Conservation (phyloP, 305 asterid species). For the Rubia balearica region DNA sequence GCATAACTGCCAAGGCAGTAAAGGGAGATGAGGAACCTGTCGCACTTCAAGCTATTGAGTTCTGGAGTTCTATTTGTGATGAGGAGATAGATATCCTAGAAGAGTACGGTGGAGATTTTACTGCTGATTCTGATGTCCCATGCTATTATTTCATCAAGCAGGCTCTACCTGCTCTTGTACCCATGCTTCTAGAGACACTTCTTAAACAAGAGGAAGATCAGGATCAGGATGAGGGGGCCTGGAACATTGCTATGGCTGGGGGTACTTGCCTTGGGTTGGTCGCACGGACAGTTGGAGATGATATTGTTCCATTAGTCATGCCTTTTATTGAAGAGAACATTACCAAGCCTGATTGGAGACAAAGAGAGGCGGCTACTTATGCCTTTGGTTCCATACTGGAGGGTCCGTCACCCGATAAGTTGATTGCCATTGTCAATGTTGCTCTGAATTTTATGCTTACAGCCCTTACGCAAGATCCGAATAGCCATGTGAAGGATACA, state of each 20-base stretch:
- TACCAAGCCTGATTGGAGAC: slow-evolving; percentile 80
- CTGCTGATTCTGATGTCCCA: slow-evolving; percentile 72
- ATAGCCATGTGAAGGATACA: slow-evolving; percentile 87
- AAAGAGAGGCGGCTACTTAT: slow-evolving; percentile 86
- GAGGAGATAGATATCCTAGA: slow-evolving; percentile 89
- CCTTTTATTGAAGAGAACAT: slow-evolving; percentile 84
- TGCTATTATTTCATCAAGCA: slow-evolving; percentile 79
- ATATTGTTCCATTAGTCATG: slow-evolving; percentile 77
- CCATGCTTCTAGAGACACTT: slow-evolving; percentile 78
- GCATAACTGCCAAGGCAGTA: slow-evolving; percentile 77
- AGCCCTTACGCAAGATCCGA: slow-evolving; percentile 71
- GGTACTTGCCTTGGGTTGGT: slow-evolving; percentile 96
- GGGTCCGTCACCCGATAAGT: slow-evolving; percentile 81
- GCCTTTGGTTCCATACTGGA: slow-evolving; percentile 96
- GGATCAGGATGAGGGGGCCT: slow-evolving; percentile 91
- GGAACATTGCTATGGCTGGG: slow-evolving; percentile 99
- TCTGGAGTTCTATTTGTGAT: slow-evolving; percentile 89
- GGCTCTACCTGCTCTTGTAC: slow-evolving; percentile 89
- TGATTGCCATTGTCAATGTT: slow-evolving; percentile 73
- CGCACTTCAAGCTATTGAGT: slow-evolving; percentile 94
- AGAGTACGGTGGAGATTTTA: slow-evolving; percentile 67
- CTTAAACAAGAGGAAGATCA: slow-evolving; percentile 94
- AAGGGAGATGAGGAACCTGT: slow-evolving; percentile 79
- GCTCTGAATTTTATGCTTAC: slow-evolving; percentile 77
- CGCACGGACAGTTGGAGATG: slow-evolving; percentile 87